Evolutionary conservation across 352 stramenopile genomes (phyloP).

Genomic region (Globisporangium viniferum): DNA sequence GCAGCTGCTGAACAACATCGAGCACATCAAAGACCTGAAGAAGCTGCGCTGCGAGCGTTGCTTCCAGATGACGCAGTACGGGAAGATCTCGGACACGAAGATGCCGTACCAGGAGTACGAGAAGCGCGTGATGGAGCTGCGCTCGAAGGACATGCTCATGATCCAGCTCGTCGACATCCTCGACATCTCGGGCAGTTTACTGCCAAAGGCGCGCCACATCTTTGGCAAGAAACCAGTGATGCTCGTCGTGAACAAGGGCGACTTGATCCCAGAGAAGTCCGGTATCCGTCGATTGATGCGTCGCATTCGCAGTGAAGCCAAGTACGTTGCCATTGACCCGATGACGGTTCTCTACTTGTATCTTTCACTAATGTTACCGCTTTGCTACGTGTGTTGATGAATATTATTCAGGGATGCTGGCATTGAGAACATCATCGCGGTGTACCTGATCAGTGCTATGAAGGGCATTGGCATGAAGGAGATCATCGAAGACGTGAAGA

Average conservation of each 20-base stretch:
- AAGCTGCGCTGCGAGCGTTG: conserved; percentile 83
- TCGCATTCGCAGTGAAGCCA: conserved; percentile 73
- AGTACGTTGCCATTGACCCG: conserved; percentile 28
- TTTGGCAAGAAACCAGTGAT: conserved; percentile 90
- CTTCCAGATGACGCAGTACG: conserved; percentile 86
- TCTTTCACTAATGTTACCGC: conserved; percentile 1
- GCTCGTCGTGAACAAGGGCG: conserved; percentile 90
- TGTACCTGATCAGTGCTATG: conserved; percentile 83
- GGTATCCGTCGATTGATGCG: conserved; percentile 77
- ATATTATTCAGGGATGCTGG: conserved; percentile 36
- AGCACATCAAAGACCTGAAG: conserved; percentile 67
- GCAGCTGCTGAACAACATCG: conserved; percentile 57
- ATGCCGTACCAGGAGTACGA: conserved; percentile 88
- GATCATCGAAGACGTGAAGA: conserved; percentile 79
- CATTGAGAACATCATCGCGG: conserved; percentile 75
- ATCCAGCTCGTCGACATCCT: conserved; percentile 92
- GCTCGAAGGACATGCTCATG: conserved; percentile 87
- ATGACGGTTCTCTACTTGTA: not conserved
- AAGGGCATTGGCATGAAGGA: conserved; percentile 86
- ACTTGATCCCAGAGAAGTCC: conserved; percentile 85
- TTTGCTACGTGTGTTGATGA: not conserved
- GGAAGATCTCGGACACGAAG: conserved; percentile 81
- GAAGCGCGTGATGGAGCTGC: conserved; percentile 80
- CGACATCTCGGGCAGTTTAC: conserved; percentile 86
- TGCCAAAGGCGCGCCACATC: conserved; percentile 82